Evolutionary conservation across 257 asterid species (phyloP).

Genomic region (Gynochthodes officinalis): DNA sequence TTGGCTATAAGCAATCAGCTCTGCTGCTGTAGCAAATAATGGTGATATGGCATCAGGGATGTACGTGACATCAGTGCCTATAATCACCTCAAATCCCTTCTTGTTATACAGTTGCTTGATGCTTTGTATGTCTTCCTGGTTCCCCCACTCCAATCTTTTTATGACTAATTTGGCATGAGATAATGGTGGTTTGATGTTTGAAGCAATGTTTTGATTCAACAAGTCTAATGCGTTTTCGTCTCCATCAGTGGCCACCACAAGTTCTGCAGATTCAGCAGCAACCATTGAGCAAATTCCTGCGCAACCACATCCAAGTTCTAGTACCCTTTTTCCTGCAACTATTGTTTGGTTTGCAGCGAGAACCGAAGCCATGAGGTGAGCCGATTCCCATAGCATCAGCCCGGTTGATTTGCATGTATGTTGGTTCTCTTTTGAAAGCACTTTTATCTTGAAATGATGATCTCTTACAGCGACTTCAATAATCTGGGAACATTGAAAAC

Average conservation of each 20-base stretch:
- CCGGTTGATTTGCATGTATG: constrained; percentile 96
- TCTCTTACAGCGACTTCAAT: constrained; percentile 44
- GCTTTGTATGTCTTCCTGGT: constrained; percentile 45
- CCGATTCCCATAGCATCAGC: constrained; percentile 96
- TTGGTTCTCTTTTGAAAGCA: constrained; percentile 75
- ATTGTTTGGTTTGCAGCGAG: constrained; percentile 62
- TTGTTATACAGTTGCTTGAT: constrained; percentile 43
- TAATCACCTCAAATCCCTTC: constrained; percentile 68
- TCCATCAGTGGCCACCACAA: constrained; percentile 89
- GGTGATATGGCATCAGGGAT: constrained; percentile 60
- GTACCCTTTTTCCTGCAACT: constrained; percentile 57
- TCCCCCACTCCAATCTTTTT: constrained; percentile 74
- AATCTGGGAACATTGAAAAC: constrained; percentile 32
- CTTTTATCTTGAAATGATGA: constrained; percentile 62
- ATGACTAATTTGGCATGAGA: constrained; percentile 32
- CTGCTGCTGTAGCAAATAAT: constrained; percentile 67
- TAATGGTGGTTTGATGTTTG: constrained; percentile 48
- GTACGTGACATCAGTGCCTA: constrained; percentile 88
- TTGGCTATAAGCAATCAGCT: constrained; percentile 40
- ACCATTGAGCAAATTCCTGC: constrained; percentile 88
- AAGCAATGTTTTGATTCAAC: constrained; percentile 50
- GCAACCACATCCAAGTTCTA: constrained; percentile 90
- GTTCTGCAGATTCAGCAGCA: constrained; percentile 57
- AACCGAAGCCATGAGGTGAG: constrained; percentile 74
- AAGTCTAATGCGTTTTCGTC: constrained; percentile 67